Evolutionary conservation across 2,329 filamentous ascomycete species (phyloP).

Genomic region (Aspergillus japonicus): DNA sequence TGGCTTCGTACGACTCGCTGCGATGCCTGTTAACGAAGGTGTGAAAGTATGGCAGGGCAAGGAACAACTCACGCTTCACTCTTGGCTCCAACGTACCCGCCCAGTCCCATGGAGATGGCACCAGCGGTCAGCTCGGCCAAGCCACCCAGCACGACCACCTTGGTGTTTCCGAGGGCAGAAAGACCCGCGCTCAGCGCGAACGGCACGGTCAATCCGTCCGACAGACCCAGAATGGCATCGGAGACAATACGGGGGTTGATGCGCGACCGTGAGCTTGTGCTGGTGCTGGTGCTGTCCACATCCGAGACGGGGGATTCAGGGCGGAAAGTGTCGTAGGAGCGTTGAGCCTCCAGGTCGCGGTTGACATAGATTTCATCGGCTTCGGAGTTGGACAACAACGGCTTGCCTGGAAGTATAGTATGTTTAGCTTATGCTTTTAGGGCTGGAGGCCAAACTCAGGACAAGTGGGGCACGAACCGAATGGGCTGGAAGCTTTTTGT

Average conservation of each 20-base stretch:
- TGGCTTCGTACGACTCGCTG: conserved; percentile 48
- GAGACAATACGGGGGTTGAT: conserved; percentile 49
- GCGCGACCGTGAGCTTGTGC: conserved; percentile 28
- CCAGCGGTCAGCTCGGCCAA: conserved; percentile 75
- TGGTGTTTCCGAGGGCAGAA: conserved; percentile 59
- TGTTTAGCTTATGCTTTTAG: conserved; percentile 4
- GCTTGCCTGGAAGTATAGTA: conserved; percentile 28
- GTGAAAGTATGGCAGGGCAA: neutral
- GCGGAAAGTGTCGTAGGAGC: conserved; percentile 37
- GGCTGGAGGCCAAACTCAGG: conserved; percentile 3
- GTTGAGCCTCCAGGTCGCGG: conserved; percentile 36
- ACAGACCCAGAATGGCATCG: conserved; percentile 71
- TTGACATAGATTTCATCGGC: conserved; percentile 22
- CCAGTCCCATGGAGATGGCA: conserved; percentile 74
- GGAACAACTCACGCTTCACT: conserved; percentile 47
- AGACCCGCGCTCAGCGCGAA: conserved; percentile 76
- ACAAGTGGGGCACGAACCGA: conserved; percentile 13
- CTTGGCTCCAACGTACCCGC: conserved; percentile 66
- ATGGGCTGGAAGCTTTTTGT: conserved; percentile 14
- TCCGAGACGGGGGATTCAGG: conserved; percentile 24
- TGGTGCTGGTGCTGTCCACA: conserved; percentile 21
- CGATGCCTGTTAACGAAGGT: neutral
- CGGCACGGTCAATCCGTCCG: conserved; percentile 75
- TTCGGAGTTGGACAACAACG: conserved; percentile 30
- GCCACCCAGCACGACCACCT: conserved; percentile 68